phyloP scores from a whole-genome alignment of 148 eudicot genomes.

The Vaccinium vitisidaea region DNA sequence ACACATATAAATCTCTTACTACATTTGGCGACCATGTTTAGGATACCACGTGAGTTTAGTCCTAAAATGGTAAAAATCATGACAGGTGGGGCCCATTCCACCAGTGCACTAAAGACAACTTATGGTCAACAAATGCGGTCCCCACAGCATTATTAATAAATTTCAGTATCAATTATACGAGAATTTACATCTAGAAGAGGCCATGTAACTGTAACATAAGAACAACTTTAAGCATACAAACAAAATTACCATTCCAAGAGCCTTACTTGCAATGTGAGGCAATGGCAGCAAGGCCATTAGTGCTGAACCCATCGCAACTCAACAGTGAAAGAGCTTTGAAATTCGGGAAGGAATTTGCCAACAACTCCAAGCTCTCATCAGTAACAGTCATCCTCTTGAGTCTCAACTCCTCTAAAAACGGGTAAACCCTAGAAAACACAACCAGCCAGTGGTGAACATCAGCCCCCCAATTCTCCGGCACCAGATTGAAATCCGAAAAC shows the following conservation, averaged over 20 bases:
- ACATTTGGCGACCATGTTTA: too few relatives aligned
- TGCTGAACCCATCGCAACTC: conserved; percentile 85
- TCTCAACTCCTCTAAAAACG: conserved; percentile 79
- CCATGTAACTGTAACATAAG: neutral
- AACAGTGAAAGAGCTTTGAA: conserved; percentile 65
- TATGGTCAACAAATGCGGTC: too few relatives aligned
- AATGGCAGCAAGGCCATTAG: conserved; percentile 70
- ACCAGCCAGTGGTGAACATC: conserved; percentile 64
- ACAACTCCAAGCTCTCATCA: conserved; percentile 77
- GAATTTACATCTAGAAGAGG: neutral
- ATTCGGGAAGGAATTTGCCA: conserved; percentile 48
- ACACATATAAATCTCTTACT: too few relatives aligned
- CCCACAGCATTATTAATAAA: too few relatives aligned
- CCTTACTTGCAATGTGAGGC: conserved; percentile 83
- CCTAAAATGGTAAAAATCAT: too few relatives aligned
- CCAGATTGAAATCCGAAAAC: conserved; percentile 78
- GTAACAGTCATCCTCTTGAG: conserved; percentile 74
- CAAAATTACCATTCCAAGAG: neutral
- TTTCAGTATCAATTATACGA: neutral
- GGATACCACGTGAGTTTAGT: too few relatives aligned
- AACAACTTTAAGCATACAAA: neutral
- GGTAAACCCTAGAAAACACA: conserved; percentile 53
- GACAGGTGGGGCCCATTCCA: too few relatives aligned
- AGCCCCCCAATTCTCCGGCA: conserved; percentile 86
- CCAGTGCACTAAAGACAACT: too few relatives aligned